Evolutionary conservation across 129 eudicot species (phyloP).

Genomic region (Lactuca saligna): DNA sequence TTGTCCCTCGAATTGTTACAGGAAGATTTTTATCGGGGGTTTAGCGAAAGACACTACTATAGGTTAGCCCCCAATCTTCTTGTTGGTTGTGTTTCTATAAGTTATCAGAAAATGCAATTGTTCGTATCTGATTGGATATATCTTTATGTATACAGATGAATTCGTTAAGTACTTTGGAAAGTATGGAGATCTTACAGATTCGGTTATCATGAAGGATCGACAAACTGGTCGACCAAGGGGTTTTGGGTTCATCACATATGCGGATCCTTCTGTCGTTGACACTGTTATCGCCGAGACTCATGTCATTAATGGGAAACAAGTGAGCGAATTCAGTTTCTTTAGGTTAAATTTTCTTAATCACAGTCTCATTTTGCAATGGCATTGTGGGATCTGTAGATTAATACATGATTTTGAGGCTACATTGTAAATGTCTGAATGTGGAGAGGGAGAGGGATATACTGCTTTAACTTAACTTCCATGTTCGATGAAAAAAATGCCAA

Average conservation of each 20-base stretch:
- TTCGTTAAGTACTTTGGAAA: conserved; percentile 83
- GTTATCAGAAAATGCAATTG: background rate
- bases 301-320: conserved; percentile 80
- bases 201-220: conserved; percentile 93
- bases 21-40: conserved; percentile 86
- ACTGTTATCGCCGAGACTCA: conserved; percentile 79
- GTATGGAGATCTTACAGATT: conserved; percentile 87
- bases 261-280: conserved; percentile 87
- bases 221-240: conserved; percentile 85
- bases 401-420: conserved; percentile 1
- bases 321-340: conserved; percentile 6
- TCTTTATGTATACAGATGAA: conserved; percentile 34
- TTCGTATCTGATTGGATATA: background rate
- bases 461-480: background rate
- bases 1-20: background rate
- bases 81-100: no score
- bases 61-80: conserved; percentile 37
- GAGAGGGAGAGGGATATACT: background rate
- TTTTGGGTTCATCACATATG: conserved; percentile 88
- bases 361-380: background rate
- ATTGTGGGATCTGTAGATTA: background rate
- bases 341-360: background rate
- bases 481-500: no score
- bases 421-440: background rate
- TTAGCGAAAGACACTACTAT: conserved; percentile 77